Conservation (phyloP, 2,329 filamentous ascomycete genomes). For the Biscogniauxia mediterranea region DNA sequence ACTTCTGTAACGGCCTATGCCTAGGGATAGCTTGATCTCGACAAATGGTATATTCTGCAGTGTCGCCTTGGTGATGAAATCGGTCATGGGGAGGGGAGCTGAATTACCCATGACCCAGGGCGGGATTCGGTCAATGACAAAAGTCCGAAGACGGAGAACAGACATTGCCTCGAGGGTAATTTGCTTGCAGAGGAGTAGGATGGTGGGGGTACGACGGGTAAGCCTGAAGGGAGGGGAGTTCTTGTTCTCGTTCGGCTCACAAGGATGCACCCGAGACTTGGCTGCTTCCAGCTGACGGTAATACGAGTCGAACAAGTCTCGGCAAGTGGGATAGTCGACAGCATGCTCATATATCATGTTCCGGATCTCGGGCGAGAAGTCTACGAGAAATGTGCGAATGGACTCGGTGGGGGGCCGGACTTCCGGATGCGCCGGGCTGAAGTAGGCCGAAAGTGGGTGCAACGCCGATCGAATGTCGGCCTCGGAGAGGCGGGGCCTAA, state of each 20-base stretch:
- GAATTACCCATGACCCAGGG: constrained; percentile 32
- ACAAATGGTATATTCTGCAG: constrained; percentile 33
- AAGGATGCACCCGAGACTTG: constrained; percentile 9
- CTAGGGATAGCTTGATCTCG: constrained; percentile 33
- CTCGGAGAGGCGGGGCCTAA: constrained; percentile 14
- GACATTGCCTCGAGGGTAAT: constrained; percentile 34
- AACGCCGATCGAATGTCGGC: constrained; percentile 19
- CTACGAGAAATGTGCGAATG: constrained; percentile 26
- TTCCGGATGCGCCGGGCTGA: constrained; percentile 1
- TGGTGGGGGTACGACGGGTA: constrained; percentile 29
- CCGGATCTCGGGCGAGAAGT: constrained; percentile 35
- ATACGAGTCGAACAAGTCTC: constrained; percentile 31
- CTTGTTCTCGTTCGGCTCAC: not conserved
- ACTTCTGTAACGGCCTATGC: constrained; percentile 25
- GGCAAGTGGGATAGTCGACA: constrained; percentile 29
- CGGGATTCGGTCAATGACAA: constrained; percentile 37
- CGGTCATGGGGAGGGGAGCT: constrained; percentile 25
- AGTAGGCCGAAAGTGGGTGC: constrained; percentile 21
- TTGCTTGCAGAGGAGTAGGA: constrained; percentile 36
- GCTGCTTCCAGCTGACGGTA: constrained; percentile 26
- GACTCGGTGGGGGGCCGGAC: not conserved
- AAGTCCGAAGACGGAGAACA: constrained; percentile 24
- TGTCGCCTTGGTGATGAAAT: constrained; percentile 31
- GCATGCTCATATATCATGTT: constrained; percentile 34
- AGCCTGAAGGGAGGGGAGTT: constrained; percentile 10